Base-by-base conservation (phyloP, 306 rosid species). In the Macrotyloma uniflorum region DNA sequence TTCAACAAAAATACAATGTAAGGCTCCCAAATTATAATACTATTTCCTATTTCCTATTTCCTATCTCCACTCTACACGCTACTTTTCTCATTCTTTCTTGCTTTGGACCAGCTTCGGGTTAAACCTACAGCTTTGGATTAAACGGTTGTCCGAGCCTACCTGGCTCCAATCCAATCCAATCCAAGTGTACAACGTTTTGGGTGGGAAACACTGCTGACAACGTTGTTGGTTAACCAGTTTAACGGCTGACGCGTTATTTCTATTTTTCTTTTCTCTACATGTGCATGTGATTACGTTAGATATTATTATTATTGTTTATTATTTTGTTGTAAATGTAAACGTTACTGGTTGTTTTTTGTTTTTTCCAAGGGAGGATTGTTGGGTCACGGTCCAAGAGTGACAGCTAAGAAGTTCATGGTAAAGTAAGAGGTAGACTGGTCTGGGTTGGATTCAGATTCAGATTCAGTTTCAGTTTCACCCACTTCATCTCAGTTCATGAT, bases 111-210 rank as follows among this genome's bases (percentile, higher is more conserved):
- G 91, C 84, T 38, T 72, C 68, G 70, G 83, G 24, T 62, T 70
- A 85, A 89, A 89, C 90, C 89, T 53, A 6, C 68, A 79, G 93
- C 85, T 47, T 68, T 49, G 88, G 78, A 36, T 73, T 54, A 88
- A 91, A 91, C 97, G 96, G 97, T 80, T 90, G 92, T 87, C 97
- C 96, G 90, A 89, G 80, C 92, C 98, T 64, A 87, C 83, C 67
- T 82, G 85, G 85, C 0, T 6, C n/a, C n/a, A n/a, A n/a, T 16
- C 23, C 47, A 42, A 42, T 0, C 45, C 45, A 11, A 40, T 0
- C 47, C 80, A 70, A 11, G 46, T 18, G 79, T 59, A 28, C n/a
- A n/a, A n/a, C 79, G 78, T 40, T 74, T 42, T 74, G 5, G 5
- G 5, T 23, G 14, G 11, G 26, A 28, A 69, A 8, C 38, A 28